phyloP scores from a whole-genome alignment of 208 protist genomes.

The Naegleria gruberi region DNA sequence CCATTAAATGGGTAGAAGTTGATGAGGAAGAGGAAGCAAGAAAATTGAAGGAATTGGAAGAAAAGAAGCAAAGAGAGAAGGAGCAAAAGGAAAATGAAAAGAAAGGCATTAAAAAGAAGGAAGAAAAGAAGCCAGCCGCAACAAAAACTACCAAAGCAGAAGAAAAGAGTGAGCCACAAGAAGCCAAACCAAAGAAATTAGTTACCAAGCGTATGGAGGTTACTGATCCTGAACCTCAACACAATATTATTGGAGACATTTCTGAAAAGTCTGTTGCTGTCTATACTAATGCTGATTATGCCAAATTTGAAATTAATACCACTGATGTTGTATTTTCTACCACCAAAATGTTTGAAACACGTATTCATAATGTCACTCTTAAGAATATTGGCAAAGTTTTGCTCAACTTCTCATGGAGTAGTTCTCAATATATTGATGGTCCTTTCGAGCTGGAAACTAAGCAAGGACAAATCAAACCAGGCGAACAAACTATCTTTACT shows the following conservation, averaged over 20 bases:
- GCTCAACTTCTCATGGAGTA: conserved; percentile 60
- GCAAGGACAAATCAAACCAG: conserved; percentile 49
- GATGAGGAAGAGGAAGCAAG: neutral
- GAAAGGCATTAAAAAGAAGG: conserved; percentile 8
- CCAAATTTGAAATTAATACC: conserved; percentile 33
- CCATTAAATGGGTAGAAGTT: conserved; percentile 32
- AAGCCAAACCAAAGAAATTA: neutral
- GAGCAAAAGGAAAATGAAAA: conserved; percentile 23
- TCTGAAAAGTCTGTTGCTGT: conserved; percentile 19
- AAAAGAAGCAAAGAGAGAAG: neutral
- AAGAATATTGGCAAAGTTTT: conserved; percentile 67
- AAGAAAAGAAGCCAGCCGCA: neutral
- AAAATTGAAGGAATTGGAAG: neutral
- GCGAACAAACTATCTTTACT: conserved; percentile 46
- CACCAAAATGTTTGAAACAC: conserved; percentile 86
- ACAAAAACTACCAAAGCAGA: neutral
- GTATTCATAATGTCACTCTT: conserved; percentile 60
- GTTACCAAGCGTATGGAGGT: conserved; percentile 15
- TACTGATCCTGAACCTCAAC: conserved; percentile 36
- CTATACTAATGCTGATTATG: conserved; percentile 30
- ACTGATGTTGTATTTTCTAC: conserved; percentile 58
- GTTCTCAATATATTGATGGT: neutral
- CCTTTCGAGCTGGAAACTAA: conserved; percentile 65
- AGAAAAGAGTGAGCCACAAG: neutral
- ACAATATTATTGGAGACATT: conserved; percentile 21